These are phyloP conservation scores for Pholiota molesta DNA, from an alignment of 768 basidiomycete genomes.

Conservation along the genomic window DNA sequence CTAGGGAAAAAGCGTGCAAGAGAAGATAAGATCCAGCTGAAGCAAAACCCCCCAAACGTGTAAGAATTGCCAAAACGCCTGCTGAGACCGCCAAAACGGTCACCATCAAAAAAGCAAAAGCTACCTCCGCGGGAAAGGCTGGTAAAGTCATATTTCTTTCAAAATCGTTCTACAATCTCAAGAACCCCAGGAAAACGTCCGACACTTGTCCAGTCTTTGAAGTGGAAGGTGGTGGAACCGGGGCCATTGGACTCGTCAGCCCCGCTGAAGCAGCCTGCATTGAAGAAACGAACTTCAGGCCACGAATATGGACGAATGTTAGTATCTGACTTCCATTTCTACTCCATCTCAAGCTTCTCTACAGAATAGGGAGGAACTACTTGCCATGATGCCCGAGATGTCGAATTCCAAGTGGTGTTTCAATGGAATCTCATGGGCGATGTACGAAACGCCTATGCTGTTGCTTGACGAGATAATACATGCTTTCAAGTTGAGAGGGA, in stretches of 20 bases:
- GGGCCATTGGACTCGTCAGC: neutral
- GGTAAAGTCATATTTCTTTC: neutral
- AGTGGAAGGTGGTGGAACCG: conserved; percentile 9
- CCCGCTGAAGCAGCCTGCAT: neutral
- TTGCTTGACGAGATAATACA: conserved; percentile 27
- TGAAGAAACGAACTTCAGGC: conserved; percentile 8
- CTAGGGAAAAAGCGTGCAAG: conserved; percentile 14
- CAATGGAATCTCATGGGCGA: conserved; percentile 31
- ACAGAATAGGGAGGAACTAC: conserved; percentile 32
- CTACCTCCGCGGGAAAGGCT: neutral
- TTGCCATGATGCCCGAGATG: conserved; percentile 33
- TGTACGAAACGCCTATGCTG: conserved; percentile 31
- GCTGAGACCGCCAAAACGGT: neutral
- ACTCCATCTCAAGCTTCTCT: neutral
- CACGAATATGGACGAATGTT: conserved; percentile 34
- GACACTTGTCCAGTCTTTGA: neutral
- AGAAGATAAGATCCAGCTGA: neutral
- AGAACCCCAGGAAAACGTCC: neutral
- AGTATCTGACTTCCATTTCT: conserved; percentile 5
- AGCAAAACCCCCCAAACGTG: conserved; percentile 1
- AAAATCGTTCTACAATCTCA: neutral
- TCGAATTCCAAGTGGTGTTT: conserved; percentile 24
- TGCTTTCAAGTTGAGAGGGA: conserved; percentile 21
- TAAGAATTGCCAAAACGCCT: neutral
- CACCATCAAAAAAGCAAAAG: neutral